Percentiles rank a stretch among this genome's conserved stretches.
phyloP scores from a whole-genome alignment of 805 yeast genomes.

The Kodamaea kakaduensis region DNA sequence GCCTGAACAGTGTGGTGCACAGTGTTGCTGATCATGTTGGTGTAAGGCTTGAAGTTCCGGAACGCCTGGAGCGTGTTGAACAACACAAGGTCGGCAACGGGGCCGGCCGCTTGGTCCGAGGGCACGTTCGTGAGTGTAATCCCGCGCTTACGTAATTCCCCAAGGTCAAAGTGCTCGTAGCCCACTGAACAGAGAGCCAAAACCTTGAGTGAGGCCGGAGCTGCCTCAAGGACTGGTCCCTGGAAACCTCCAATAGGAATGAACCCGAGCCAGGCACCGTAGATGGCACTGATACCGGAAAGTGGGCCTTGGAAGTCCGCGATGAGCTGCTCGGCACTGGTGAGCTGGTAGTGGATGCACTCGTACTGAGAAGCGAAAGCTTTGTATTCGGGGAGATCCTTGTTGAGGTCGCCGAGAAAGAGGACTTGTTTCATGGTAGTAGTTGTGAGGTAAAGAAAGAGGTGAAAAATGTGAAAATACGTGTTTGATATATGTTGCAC shows the following conservation, averaged over 20 bases:
- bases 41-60: conserved; percentile 44
- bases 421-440: conserved; percentile 42
- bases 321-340: conserved; percentile 40
- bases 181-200: conserved; percentile 58
- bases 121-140: conserved; percentile 59
- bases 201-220: conserved; percentile 45
- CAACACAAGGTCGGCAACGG: conserved; percentile 72
- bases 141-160: conserved; percentile 35
- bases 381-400: conserved; percentile 43
- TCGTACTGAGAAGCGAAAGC: conserved; percentile 37
- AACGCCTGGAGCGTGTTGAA: conserved; percentile 55
- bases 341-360: conserved; percentile 35
- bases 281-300: conserved; percentile 47
- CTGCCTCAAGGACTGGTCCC: conserved; percentile 36
- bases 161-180: conserved; percentile 46
- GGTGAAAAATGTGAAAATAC: too few species aligned
- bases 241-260: conserved; percentile 48
- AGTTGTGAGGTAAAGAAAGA: too few species aligned
- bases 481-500: too few species aligned
- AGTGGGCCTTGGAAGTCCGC: conserved; percentile 39
- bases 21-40: conserved; percentile 15
- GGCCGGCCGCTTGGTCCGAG: conserved; percentile 53
- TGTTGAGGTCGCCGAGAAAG: conserved; percentile 49
- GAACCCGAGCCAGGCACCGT: conserved; percentile 60
- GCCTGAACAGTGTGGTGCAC: conserved; percentile 39